These are phyloP conservation scores for Rossbeevera mucosa DNA, from an alignment of 768 basidiomycete genomes.

Conservation along the genomic window DNA sequence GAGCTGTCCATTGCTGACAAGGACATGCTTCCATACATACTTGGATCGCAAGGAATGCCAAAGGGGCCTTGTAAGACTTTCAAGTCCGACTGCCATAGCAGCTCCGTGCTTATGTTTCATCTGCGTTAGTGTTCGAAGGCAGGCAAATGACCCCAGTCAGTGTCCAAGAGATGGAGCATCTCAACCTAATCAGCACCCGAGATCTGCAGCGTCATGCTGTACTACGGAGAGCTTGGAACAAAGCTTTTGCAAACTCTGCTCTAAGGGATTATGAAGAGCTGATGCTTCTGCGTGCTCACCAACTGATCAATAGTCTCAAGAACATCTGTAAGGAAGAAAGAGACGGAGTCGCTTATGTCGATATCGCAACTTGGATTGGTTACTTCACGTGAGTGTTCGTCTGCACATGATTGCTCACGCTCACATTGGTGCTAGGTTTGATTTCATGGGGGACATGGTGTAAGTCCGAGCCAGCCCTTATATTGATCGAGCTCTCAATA, in stretches of 20 bases:
- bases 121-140: conserved; percentile 17
- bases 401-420: neutral
- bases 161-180: conserved; percentile 6
- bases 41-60: conserved; percentile 27
- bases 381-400: conserved; percentile 19
- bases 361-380: conserved; percentile 20
- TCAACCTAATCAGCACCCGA: conserved; percentile 17
- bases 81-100: neutral
- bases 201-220: conserved; percentile 20
- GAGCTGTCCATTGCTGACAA: conserved; percentile 32
- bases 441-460: conserved; percentile 30
- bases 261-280: conserved; percentile 26
- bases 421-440: conserved; percentile 13
- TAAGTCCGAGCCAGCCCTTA: conserved; percentile 10
- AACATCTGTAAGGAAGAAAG: conserved; percentile 11
- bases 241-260: conserved; percentile 28
- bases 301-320: conserved; percentile 14
- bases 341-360: conserved; percentile 4
- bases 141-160: conserved; percentile 19
- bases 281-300: conserved; percentile 19
- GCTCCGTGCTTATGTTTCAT: conserved; percentile 3
- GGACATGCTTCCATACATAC: conserved; percentile 20
- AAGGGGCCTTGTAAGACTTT: conserved; percentile 26
- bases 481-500: neutral
- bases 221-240: conserved; percentile 30